Evolutionary conservation across 495 filamentous ascomycete species (phyloP).

Genomic region (Podospora pseudoanserina): DNA sequence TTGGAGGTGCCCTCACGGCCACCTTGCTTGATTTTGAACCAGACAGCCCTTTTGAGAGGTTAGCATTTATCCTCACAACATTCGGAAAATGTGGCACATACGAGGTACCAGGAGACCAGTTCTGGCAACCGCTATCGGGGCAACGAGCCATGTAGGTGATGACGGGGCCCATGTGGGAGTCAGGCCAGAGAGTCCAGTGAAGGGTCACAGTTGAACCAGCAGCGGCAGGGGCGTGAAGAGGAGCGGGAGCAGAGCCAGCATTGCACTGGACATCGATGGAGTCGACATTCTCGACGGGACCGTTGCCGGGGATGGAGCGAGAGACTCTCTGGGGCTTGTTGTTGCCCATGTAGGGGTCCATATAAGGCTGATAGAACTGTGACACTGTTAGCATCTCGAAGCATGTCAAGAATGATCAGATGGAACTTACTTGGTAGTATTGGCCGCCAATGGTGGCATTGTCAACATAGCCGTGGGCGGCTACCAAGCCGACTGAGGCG

Average conservation of each 20-base stretch:
- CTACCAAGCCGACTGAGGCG: conserved; percentile 49
- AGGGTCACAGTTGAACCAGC: conserved; percentile 57
- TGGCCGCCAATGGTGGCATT: conserved; percentile 45
- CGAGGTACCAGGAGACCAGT: conserved; percentile 45
- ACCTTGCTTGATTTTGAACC: conserved; percentile 61
- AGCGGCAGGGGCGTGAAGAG: conserved; percentile 48
- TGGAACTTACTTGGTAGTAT: conserved; percentile 25
- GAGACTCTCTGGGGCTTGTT: conserved; percentile 41
- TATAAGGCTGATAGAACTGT: conserved; percentile 37
- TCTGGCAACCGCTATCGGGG: conserved; percentile 55
- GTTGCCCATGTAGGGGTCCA: conserved; percentile 47
- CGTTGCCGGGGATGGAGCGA: conserved; percentile 48
- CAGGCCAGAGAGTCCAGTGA: conserved; percentile 62
- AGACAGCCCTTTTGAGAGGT: conserved; percentile 34
- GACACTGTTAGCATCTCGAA: neutral
- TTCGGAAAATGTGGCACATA: conserved; percentile 25
- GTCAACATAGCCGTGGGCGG: conserved; percentile 60
- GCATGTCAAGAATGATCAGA: neutral
- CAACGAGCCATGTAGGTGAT: conserved; percentile 66
- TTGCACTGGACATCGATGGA: conserved; percentile 47
- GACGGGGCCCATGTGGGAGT: conserved; percentile 60
- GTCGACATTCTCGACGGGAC: conserved; percentile 47
- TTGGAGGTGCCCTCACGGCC: conserved; percentile 50
- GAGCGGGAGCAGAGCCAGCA: conserved; percentile 48
- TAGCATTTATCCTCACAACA: neutral